Percentiles rank a stretch among this genome's conserved stretches.
phyloP scores from a whole-genome alignment of 2,329 filamentous ascomycete species.

The Aphanoascus verrucosus region DNA sequence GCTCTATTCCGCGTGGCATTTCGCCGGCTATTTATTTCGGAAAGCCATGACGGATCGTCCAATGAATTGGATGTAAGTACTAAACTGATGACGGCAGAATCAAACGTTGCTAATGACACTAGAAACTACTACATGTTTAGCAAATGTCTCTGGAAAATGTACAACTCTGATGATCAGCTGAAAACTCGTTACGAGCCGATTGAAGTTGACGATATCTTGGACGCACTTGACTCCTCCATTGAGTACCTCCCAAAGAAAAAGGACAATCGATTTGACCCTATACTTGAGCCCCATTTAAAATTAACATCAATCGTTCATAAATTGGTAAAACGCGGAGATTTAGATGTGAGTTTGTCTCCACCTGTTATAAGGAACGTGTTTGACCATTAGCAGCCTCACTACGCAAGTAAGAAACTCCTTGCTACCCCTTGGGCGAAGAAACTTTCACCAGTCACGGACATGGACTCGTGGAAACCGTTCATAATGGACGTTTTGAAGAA shows the following conservation, averaged over 20 bases:
- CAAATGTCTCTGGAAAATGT: slow-evolving; percentile 66
- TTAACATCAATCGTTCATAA: slow-evolving; percentile 74
- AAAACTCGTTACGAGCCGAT: slow-evolving; percentile 28
- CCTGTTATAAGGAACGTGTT: background rate
- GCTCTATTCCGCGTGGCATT: slow-evolving; percentile 53
- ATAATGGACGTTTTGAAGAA: slow-evolving; percentile 49
- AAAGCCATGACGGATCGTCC: slow-evolving; percentile 49
- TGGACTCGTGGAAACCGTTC: slow-evolving; percentile 49
- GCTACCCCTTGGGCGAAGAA: slow-evolving; percentile 47
- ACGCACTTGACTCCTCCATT: slow-evolving; percentile 50
- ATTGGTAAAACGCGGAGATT: slow-evolving; percentile 48
- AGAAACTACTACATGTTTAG: slow-evolving; percentile 57
- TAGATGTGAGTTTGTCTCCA: slow-evolving; percentile 34
- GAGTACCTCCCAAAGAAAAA: slow-evolving; percentile 50
- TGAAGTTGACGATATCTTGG: slow-evolving; percentile 42
- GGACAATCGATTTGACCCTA: slow-evolving; percentile 56
- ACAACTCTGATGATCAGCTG: slow-evolving; percentile 36
- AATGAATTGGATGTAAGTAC: slow-evolving; percentile 51
- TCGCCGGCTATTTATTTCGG: slow-evolving; percentile 51
- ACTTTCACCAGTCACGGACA: slow-evolving; percentile 38
- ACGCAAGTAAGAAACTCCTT: slow-evolving; percentile 42
- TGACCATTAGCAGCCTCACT: slow-evolving; percentile 35
- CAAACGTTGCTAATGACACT: slow-evolving; percentile 18
- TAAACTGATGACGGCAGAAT: background rate
- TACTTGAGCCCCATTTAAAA: slow-evolving; percentile 88